These are phyloP conservation scores for Russula sp. DNA, from an alignment of 768 basidiomycete species.

Conservation along the genomic window DNA sequence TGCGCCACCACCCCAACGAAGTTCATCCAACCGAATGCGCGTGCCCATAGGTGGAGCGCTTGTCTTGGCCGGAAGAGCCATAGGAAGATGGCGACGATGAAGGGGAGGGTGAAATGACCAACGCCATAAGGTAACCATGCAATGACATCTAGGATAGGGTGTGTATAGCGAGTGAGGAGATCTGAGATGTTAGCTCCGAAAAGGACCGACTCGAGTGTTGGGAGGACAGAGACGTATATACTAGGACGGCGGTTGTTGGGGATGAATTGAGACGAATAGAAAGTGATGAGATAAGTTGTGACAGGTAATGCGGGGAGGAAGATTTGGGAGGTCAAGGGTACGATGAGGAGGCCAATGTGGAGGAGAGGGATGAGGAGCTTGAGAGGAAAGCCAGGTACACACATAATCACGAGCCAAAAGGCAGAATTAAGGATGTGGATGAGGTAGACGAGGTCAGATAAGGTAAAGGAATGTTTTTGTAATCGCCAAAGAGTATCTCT, in stretches of 20 bases:
- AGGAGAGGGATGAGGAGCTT: slow-evolving; percentile 75
- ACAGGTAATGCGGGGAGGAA: slow-evolving; percentile 85
- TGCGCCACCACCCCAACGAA: slow-evolving; percentile 82
- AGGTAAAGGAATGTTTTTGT: slow-evolving; percentile 48
- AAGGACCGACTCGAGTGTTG: slow-evolving; percentile 89
- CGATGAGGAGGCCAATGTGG: slow-evolving; percentile 60
- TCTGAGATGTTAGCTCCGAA: slow-evolving; percentile 98
- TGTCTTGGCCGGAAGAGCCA: slow-evolving; percentile 88
- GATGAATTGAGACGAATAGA: slow-evolving; percentile 83
- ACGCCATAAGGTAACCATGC: slow-evolving; percentile 99
- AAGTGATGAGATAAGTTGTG: slow-evolving; percentile 80
- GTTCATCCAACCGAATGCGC: slow-evolving; percentile 91
- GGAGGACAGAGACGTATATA: slow-evolving; percentile 88
- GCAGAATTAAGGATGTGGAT: slow-evolving; percentile 55
- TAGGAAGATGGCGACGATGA: slow-evolving; percentile 76
- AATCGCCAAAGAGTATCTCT: slow-evolving; percentile 56
- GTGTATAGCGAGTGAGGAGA: slow-evolving; percentile 90
- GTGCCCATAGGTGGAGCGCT: slow-evolving; percentile 76
- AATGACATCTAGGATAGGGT: slow-evolving; percentile 84
- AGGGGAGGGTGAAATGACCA: slow-evolving; percentile 81
- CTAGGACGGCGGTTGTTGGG: slow-evolving; percentile 67
- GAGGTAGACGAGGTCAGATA: slow-evolving; percentile 55
- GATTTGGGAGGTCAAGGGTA: slow-evolving; percentile 88
- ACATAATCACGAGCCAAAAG: slow-evolving; percentile 74
- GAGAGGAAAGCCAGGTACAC: slow-evolving; percentile 57